Base-by-base conservation (phyloP, 306 rosid species). In the Prunus mume region DNA sequence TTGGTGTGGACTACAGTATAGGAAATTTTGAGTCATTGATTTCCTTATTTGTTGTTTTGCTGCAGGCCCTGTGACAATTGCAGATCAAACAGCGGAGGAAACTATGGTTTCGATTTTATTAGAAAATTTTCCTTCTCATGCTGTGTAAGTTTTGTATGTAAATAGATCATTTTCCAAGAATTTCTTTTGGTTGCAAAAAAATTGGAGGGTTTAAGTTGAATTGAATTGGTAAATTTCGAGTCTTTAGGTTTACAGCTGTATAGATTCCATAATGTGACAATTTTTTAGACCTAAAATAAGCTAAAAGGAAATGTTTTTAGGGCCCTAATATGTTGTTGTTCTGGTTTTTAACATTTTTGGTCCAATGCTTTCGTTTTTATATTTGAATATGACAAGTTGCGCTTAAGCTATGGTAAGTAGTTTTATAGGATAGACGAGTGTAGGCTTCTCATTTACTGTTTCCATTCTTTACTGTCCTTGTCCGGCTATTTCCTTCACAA, bases 51-150 rank as follows among this genome's bases (percentile, higher is more conserved):
- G 8, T 22, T 65, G 69, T 24, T 64, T 24, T 75, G 5, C 52
- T 71, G 74, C 81, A 94, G 98, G 98, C 83, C 98, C 97, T 49
- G 98, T 92, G 47, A 95, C 96, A 57, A 84, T 95, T 72, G 98
- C 98, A 3, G 98, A 95, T 83, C 87, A 79, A 84, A 81, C 91
- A 45, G 97, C 98, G 6, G 98, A 95, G 86, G 97, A 90, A 74
- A 84, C 95, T 50, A 95, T 92, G 97, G 87, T 84, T 69, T 90
- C 98, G 12, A 61, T 86, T 77, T 61, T 92, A 61, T 78, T 60
- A 7, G 80, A 92, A 34, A 88, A 68, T 80, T 86, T 92, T 52
- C 96, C 98, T 66, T 87, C 93, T 79, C 98, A 95, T 82, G 97
- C 97, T 24, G 81, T 92, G 98, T 95, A 76, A 82, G 79, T 78